A percentile compares a stretch with the other conserved stretches of the same genome.
Evolutionary conservation across 2,329 filamentous ascomycete species (phyloP).

Genomic region (Trichoderma sp.): DNA sequence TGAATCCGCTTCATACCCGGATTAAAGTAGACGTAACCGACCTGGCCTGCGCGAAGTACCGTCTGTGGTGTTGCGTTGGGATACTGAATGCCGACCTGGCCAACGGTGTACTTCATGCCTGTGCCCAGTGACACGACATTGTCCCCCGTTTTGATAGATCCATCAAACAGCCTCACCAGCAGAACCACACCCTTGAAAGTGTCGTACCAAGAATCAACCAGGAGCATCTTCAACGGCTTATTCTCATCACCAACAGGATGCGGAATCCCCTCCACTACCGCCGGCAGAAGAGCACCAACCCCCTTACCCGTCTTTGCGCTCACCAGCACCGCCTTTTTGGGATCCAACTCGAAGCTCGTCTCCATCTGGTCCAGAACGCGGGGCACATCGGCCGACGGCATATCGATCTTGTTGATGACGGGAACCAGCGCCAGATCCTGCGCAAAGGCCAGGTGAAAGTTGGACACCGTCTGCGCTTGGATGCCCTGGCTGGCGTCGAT

Average conservation of each 20-base stretch:
- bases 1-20: slow-evolving; percentile 97
- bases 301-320: slow-evolving; percentile 94
- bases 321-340: slow-evolving; percentile 66
- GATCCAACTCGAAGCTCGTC: slow-evolving; percentile 82
- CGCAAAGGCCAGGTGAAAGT: slow-evolving; percentile 96
- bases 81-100: slow-evolving; percentile 96
- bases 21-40: slow-evolving; percentile 96
- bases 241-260: slow-evolving; percentile 70
- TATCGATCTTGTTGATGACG: slow-evolving; percentile 95
- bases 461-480: slow-evolving; percentile 96
- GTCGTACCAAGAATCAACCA: slow-evolving; percentile 98
- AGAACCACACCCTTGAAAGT: slow-evolving; percentile 92
- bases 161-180: slow-evolving; percentile 88
- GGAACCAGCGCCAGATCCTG: slow-evolving; percentile 85
- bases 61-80: slow-evolving; percentile 81
- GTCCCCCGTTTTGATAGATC: slow-evolving; percentile 77
- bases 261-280: slow-evolving; percentile 81
- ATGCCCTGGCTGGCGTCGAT: slow-evolving; percentile 96
- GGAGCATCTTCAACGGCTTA: slow-evolving; percentile 75
- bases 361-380: slow-evolving; percentile 83
- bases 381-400: slow-evolving; percentile 83
- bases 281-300: slow-evolving; percentile 77
- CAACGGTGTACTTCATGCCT: slow-evolving; percentile 84
- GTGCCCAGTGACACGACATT: slow-evolving; percentile 86
- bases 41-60: slow-evolving; percentile 81